A percentile compares a stretch with the other conserved stretches of the same genome.
Conservation (phyloP, 78 protist species). For the Creolimax fragrantissima region DNA sequence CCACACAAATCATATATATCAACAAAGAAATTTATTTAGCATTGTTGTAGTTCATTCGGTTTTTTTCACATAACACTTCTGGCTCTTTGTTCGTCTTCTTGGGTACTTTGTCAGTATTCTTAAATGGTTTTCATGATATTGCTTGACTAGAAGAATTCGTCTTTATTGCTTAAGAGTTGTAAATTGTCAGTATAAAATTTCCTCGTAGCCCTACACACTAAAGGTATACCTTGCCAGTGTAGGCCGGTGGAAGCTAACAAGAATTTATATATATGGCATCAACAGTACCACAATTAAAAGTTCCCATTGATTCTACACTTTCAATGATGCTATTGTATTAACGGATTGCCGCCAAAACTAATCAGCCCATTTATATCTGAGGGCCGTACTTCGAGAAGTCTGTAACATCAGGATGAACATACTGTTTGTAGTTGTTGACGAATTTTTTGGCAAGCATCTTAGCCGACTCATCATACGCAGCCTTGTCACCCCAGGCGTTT, state of each 20-base stretch:
- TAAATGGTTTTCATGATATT: too few relatives aligned
- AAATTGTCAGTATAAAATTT: too few relatives aligned
- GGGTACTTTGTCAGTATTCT: too few relatives aligned
- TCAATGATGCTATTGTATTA: background rate
- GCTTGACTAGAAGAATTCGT: too few relatives aligned
- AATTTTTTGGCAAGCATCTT: conserved; percentile 64
- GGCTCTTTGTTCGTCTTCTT: too few relatives aligned
- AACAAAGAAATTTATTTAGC: too few relatives aligned
- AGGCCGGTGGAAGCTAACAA: background rate
- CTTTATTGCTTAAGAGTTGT: too few relatives aligned
- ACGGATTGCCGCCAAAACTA: background rate
- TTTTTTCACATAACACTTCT: too few relatives aligned
- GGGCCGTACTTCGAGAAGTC: background rate
- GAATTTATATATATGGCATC: background rate
- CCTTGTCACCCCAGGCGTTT: conserved; percentile 73
- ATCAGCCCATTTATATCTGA: background rate
- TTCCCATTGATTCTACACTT: too few relatives aligned
- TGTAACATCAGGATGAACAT: conserved; percentile 26
- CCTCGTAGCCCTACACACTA: background rate
- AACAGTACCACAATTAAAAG: background rate
- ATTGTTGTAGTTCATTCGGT: too few relatives aligned
- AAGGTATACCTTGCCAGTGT: background rate
- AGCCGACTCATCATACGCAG: conserved; percentile 29
- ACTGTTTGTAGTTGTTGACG: conserved; percentile 61
- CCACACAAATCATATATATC: too few relatives aligned